Evolutionary conservation across 2,329 filamentous ascomycete species (phyloP).

Genomic region (Bipolaris victoriae): DNA sequence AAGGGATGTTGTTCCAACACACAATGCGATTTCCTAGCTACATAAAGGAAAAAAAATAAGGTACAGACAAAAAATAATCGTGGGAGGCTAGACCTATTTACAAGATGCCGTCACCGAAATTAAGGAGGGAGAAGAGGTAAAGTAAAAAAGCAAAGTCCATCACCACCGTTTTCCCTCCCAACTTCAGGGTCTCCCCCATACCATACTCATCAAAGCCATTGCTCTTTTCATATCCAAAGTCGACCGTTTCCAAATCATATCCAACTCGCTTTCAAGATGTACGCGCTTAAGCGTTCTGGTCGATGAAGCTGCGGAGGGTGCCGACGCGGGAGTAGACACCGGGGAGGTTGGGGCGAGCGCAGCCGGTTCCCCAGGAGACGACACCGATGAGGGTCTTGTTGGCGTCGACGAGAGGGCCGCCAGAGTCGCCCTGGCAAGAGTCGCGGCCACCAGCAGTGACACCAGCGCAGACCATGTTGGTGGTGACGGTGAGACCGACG

Average conservation of each 20-base stretch:
- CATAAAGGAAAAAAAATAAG: too few relatives aligned
- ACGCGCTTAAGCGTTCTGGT: conserved; percentile 22
- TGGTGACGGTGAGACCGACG: conserved; percentile 21
- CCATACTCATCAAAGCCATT: too few relatives aligned
- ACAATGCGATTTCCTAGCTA: too few relatives aligned
- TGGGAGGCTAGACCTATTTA: too few relatives aligned
- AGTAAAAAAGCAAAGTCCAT: too few relatives aligned
- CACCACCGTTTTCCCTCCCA: too few relatives aligned
- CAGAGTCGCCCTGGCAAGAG: conserved; percentile 44
- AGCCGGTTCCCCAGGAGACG: conserved; percentile 25
- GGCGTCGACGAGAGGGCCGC: conserved; percentile 34
- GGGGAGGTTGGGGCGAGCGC: conserved; percentile 27
- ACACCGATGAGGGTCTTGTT: conserved; percentile 13
- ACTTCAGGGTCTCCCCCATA: too few relatives aligned
- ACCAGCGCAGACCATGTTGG: conserved; percentile 40
- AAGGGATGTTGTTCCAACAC: too few relatives aligned
- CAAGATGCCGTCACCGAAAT: too few relatives aligned
- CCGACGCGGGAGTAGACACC: conserved; percentile 37
- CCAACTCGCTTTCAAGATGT: neutral
- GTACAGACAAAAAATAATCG: too few relatives aligned
- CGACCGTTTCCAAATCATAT: neutral
- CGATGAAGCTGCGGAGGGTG: conserved; percentile 27
- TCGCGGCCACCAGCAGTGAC: conserved; percentile 35
- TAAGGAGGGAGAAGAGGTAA: too few relatives aligned
- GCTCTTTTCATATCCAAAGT: too few relatives aligned